These are phyloP conservation scores for Oryza australiensis DNA, from an alignment of 176 grass and related monocot species.

Conservation along the genomic window DNA sequence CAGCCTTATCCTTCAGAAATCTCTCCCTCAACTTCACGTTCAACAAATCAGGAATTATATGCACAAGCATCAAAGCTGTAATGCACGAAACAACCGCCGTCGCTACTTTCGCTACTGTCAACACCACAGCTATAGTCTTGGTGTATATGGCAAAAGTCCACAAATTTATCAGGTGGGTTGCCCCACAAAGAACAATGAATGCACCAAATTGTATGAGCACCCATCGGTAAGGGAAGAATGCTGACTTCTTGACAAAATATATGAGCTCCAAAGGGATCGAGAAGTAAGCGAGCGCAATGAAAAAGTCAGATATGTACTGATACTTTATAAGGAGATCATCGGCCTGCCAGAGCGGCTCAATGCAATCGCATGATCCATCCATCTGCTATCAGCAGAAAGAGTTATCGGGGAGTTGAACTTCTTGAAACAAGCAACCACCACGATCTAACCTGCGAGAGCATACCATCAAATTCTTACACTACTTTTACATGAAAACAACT, in stretches of 20 bases:
- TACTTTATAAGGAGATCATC: constrained; percentile 95
- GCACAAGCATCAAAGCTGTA: constrained; percentile 86
- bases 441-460: constrained; percentile 24
- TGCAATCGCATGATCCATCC: constrained; percentile 77
- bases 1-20: constrained; percentile 72
- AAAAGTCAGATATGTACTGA: constrained; percentile 94
- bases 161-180: constrained; percentile 79
- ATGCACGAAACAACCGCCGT: constrained; percentile 83
- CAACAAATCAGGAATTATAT: constrained; percentile 84
- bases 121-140: constrained; percentile 57
- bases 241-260: constrained; percentile 84
- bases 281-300: constrained; percentile 85
- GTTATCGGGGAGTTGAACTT: constrained; percentile 12
- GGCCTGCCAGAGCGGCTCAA: constrained; percentile 70
- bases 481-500: neutral
- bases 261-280: constrained; percentile 94
- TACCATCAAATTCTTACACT: neutral
- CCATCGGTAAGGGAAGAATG: constrained; percentile 79
- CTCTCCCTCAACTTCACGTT: constrained; percentile 74
- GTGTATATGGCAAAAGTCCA: constrained; percentile 74
- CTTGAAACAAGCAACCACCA: constrained; percentile 18
- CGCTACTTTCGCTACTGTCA: constrained; percentile 59
- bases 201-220: constrained; percentile 89
- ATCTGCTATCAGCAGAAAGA: constrained; percentile 35
- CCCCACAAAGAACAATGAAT: constrained; percentile 87